Evolutionary conservation across 2,329 filamentous ascomycete genomes (phyloP).

Genomic region (Cadophora malorum): DNA sequence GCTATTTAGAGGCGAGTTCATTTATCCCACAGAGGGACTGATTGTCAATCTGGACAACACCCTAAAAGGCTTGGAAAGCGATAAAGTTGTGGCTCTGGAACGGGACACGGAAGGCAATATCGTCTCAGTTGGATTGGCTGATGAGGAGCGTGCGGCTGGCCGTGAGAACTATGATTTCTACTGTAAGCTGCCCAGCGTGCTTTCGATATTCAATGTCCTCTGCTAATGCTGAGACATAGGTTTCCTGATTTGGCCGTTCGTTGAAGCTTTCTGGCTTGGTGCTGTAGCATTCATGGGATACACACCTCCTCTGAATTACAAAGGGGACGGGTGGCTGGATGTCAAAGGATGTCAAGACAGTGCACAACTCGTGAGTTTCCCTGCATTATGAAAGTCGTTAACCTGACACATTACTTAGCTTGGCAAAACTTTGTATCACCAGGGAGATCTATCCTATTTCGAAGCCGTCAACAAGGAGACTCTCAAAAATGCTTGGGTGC

Average conservation of each 20-base stretch:
- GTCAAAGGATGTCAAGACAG: constrained; percentile 78
- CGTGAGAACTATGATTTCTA: constrained; percentile 98
- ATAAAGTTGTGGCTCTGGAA: constrained; percentile 75
- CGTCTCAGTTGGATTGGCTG: constrained; percentile 74
- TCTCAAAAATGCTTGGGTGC: constrained; percentile 87
- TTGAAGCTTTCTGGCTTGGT: constrained; percentile 92
- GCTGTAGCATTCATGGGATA: constrained; percentile 88
- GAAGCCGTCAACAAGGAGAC: constrained; percentile 99
- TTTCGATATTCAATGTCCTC: too few species aligned
- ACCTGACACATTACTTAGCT: constrained; percentile 58
- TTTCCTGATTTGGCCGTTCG: constrained; percentile 98
- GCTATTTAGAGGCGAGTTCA: constrained; percentile 95
- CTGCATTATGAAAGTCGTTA: not conserved
- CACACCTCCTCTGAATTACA: constrained; percentile 67
- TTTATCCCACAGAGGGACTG: constrained; percentile 89
- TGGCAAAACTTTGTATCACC: constrained; percentile 96
- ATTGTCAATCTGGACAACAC: constrained; percentile 82
- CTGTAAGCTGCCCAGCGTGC: constrained; percentile 53
- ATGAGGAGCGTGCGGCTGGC: constrained; percentile 76
- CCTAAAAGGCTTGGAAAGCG: constrained; percentile 75
- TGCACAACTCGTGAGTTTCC: constrained; percentile 73
- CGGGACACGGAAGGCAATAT: constrained; percentile 62
- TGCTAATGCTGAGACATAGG: too few species aligned
- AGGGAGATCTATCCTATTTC: constrained; percentile 96
- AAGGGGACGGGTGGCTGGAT: constrained; percentile 77